Evolutionary conservation across 148 eudicot species (phyloP), one percentile per base, ranked within the genome.

Genomic region (Gaultheria prostrata): DNA sequence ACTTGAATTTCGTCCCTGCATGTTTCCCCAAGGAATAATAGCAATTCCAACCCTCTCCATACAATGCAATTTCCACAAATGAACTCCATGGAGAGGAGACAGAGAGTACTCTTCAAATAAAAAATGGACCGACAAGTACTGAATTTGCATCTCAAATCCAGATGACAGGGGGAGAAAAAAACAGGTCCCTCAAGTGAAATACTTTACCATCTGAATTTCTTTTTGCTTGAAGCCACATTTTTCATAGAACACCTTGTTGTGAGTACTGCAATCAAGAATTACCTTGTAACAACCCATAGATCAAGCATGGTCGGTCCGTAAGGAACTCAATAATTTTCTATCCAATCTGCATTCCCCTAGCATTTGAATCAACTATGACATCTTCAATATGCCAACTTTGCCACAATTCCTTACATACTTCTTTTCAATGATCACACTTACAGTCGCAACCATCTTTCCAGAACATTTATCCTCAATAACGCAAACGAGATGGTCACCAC

Each of bases 251-350:
- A 81, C 78, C 79, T 11, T 85, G 63, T 92, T 96, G 46, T 90
- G 89, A 26, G 39, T 39, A 79, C 91, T 89, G 85, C 97, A 96
- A 82, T 96, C 95, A 83, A 96, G 97, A 76, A 96, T 93, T 82
- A 96, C 98, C 89, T 96, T 96, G 85, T 96, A 96, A 83, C 98
- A 96, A 71, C 97, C 98, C 87, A 56, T 85, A 9, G 88, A 82
- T 57, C 39, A 80, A 26, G 97, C 94, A 85, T 96, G 98, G 33
- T 91, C 92, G 1, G 85, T 77, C n/a, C n/a, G n/a, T n/a, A 24
- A 96, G 93, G 78, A 88, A 96, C 51, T 45, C 89, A 9, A 94
- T 74, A 3, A 96, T 80, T 79, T 89, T 96, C 90, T 94, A 93
- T 28, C 98, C 98, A 49, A 96, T 79, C 17, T 96, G 91, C 92